phyloP scores from a whole-genome alignment of 345 rosid genomes.

The Euclidium syriacum region DNA sequence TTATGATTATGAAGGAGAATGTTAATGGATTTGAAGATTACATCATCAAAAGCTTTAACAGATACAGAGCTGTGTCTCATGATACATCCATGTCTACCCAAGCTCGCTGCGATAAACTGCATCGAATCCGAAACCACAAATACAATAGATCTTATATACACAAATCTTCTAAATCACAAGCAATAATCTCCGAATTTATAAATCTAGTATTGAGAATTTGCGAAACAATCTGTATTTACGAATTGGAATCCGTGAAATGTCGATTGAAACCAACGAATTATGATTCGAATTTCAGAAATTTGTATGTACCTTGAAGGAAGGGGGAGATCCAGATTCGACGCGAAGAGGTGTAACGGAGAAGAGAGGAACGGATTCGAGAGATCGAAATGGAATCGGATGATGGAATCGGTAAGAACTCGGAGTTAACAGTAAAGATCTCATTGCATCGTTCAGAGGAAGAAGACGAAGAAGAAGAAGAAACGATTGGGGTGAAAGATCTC shows the following conservation, averaged over 20 bases:
- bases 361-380: conserved; percentile 1
- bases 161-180: no score
- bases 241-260: no score
- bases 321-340: conserved; percentile 10
- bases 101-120: conserved; percentile 33
- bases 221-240: no score
- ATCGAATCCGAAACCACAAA: background rate
- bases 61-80: conserved; percentile 18
- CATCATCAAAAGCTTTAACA: conserved; percentile 52
- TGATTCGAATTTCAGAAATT: no score
- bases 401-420: conserved; percentile 5
- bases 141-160: no score
- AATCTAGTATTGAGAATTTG: no score
- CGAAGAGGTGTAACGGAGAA: conserved; percentile 5
- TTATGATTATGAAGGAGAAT: background rate
- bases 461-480: background rate
- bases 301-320: conserved; percentile 21
- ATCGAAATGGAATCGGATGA: conserved; percentile 14
- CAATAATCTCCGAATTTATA: no score
- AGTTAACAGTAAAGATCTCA: conserved; percentile 9
- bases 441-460: conserved; percentile 11
- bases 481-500: background rate
- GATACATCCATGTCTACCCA: conserved; percentile 18
- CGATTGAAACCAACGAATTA: no score
- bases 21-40: conserved; percentile 4